Evolutionary conservation across 176 grass and related monocot genomes (phyloP).

Genomic region (Triticum timopheevii): DNA sequence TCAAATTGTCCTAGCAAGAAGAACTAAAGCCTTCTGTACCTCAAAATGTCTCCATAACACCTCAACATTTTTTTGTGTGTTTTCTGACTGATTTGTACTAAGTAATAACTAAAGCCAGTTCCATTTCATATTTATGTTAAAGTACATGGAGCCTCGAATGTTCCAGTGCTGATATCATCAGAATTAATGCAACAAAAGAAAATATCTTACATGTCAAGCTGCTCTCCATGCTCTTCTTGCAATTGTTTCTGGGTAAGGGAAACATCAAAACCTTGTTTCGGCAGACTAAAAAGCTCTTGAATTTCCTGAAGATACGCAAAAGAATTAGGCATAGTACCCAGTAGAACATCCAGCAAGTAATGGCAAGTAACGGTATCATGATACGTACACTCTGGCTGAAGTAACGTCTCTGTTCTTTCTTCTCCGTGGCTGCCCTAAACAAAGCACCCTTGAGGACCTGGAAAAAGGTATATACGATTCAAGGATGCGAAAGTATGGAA

Average conservation of each 20-base stretch:
- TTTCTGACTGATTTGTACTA: background rate
- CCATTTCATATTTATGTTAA: background rate
- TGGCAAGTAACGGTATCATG: conserved; percentile 10
- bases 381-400: conserved; percentile 75
- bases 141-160: background rate
- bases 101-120: background rate
- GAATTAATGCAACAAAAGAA: conserved; percentile 2
- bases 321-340: conserved; percentile 11
- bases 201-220: conserved; percentile 53
- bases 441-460: conserved; percentile 86
- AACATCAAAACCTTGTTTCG: conserved; percentile 89
- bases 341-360: conserved; percentile 11
- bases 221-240: conserved; percentile 81
- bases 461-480: conserved; percentile 13
- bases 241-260: conserved; percentile 75
- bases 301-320: conserved; percentile 56
- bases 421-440: conserved; percentile 90
- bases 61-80: background rate
- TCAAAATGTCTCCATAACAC: background rate
- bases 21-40: background rate
- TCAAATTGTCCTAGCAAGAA: background rate
- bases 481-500: background rate
- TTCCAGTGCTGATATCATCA: background rate
- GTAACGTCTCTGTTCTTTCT: conserved; percentile 94
- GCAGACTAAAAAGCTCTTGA: conserved; percentile 74